A percentile compares a stretch with the other conserved stretches of the same genome.
These are phyloP conservation scores for Guadua angustifolia DNA, from an alignment of 176 grass and related monocot species.

Conservation along the genomic window DNA sequence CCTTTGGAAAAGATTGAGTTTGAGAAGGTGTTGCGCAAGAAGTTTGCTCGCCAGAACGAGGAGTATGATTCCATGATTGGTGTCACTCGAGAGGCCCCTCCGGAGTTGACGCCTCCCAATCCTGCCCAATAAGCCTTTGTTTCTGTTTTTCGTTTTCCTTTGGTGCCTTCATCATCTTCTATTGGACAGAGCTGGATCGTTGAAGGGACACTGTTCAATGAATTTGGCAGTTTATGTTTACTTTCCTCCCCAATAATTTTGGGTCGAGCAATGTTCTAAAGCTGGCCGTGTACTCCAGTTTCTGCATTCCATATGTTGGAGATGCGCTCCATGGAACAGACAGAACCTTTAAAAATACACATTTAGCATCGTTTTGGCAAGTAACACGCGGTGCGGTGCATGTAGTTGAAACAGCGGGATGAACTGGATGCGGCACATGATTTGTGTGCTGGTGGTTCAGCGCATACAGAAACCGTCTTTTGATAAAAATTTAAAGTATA, in stretches of 20 bases:
- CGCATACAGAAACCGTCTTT: neutral
- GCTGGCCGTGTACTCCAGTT: slow-evolving; percentile 62
- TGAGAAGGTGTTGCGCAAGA: slow-evolving; percentile 75
- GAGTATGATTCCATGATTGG: slow-evolving; percentile 70
- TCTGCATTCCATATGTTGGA: slow-evolving; percentile 50
- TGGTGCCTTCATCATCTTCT: slow-evolving; percentile 38
- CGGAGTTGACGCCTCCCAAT: slow-evolving; percentile 57
- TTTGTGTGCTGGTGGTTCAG: neutral
- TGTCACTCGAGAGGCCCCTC: slow-evolving; percentile 53
- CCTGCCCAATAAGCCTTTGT: slow-evolving; percentile 55
- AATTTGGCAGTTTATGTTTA: slow-evolving; percentile 54
- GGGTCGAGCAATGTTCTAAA: slow-evolving; percentile 62
- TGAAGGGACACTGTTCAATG: slow-evolving; percentile 48
- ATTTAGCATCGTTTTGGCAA: slow-evolving; percentile 20
- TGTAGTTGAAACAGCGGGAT: neutral
- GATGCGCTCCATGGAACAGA: slow-evolving; percentile 40
- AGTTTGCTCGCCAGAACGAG: slow-evolving; percentile 62
- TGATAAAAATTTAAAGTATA: neutral
- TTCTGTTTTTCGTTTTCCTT: slow-evolving; percentile 32
- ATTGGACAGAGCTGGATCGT: slow-evolving; percentile 43
- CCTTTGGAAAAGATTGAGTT: slow-evolving; percentile 79
- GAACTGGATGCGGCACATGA: neutral
- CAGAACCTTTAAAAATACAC: slow-evolving; percentile 18
- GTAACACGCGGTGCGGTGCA: neutral
- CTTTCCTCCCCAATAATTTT: slow-evolving; percentile 74